These are phyloP conservation scores for Pistacia atlantica DNA, from an alignment of 345 rosid species.

Conservation along the genomic window DNA sequence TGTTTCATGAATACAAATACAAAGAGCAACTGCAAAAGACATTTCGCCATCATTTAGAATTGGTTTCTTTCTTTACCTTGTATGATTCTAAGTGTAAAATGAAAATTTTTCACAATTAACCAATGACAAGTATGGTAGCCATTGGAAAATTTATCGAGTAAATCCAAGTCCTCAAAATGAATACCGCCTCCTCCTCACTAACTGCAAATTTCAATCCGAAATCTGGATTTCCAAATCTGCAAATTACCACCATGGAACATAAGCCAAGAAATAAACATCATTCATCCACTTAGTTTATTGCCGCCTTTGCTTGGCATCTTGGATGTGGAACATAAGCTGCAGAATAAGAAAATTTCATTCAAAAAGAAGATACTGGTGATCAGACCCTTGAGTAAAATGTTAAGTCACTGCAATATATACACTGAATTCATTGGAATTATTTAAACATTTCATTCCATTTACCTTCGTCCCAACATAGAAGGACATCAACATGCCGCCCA, in stretches of 20 bases:
- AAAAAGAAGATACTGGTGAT: neutral
- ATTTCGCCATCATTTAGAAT: too few species aligned
- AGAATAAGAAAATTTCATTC: slow-evolving; percentile 5
- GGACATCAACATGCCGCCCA: slow-evolving; percentile 61
- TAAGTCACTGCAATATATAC: neutral
- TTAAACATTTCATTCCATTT: neutral
- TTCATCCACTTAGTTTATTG: slow-evolving; percentile 8
- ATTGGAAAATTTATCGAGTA: neutral
- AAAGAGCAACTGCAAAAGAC: too few species aligned
- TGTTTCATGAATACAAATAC: too few species aligned
- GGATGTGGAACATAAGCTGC: slow-evolving; percentile 79
- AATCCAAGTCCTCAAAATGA: neutral
- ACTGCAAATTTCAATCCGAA: neutral
- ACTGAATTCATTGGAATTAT: neutral
- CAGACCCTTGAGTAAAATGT: neutral
- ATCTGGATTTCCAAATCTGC: neutral
- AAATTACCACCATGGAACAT: neutral
- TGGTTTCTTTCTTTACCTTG: too few species aligned
- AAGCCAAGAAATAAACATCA: neutral
- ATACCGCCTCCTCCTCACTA: neutral
- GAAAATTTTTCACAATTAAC: neutral
- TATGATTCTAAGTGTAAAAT: neutral
- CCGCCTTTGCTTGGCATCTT: slow-evolving; percentile 44
- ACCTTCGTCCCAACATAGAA: slow-evolving; percentile 90
- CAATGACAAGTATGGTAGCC: neutral